Percentiles rank a stretch among this genome's conserved stretches.
Evolutionary conservation across 352 stramenopile genomes (phyloP).

Genomic region (Elongisporangium anandrum): DNA sequence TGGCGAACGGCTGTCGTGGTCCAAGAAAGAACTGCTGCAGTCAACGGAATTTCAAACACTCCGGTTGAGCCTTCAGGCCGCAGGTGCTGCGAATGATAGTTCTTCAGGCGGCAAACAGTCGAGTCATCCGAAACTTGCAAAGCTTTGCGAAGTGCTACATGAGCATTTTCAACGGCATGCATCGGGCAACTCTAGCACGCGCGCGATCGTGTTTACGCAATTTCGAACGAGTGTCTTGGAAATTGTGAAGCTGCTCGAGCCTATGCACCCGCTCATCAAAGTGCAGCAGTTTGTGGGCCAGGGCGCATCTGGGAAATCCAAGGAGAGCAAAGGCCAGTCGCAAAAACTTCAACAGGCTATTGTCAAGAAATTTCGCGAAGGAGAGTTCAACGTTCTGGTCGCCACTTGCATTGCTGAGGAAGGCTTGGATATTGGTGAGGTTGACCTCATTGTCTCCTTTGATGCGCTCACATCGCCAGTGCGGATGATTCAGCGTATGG

Average conservation of each 20-base stretch:
- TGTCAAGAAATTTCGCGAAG: conserved; percentile 84
- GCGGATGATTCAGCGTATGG: conserved; percentile 94
- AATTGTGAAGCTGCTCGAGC: conserved; percentile 84
- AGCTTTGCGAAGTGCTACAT: conserved; percentile 88
- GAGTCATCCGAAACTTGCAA: conserved; percentile 82
- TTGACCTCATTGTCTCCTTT: conserved; percentile 93
- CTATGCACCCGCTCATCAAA: conserved; percentile 76
- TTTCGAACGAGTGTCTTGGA: conserved; percentile 93
- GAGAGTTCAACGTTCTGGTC: conserved; percentile 91
- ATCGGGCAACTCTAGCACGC: conserved; percentile 71
- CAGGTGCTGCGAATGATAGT: conserved; percentile 12
- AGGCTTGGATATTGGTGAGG: conserved; percentile 94
- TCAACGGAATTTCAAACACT: conserved; percentile 70
- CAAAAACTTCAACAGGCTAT: conserved; percentile 96
- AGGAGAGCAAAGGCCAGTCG: conserved; percentile 87
- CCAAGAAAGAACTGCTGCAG: conserved; percentile 74
- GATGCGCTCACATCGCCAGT: conserved; percentile 94
- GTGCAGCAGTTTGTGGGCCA: conserved; percentile 93
- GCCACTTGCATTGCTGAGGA: conserved; percentile 96
- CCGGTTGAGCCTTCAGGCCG: conserved; percentile 33
- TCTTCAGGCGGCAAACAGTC: conserved; percentile 3
- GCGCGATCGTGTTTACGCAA: conserved; percentile 98
- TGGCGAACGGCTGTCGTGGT: conserved; percentile 54
- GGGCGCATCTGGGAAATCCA: conserved; percentile 73
- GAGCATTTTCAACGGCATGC: conserved; percentile 83